These are phyloP conservation scores for Phytomonas sp. DNA, from an alignment of 208 protist species.

Conservation along the genomic window DNA sequence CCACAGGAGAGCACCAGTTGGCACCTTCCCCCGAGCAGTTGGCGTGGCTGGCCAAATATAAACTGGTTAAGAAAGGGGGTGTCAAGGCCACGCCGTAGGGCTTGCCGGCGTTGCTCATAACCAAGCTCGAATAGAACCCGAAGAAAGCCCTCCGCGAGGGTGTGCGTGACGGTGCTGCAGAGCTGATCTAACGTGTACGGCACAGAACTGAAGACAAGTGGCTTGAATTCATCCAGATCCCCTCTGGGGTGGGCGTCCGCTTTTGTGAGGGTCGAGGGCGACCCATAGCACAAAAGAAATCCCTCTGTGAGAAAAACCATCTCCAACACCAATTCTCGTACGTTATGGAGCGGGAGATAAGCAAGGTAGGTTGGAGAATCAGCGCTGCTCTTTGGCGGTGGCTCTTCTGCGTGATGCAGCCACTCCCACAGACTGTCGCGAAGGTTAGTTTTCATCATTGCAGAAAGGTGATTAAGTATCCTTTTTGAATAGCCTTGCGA, in stretches of 20 bases:
- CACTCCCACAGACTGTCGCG: too few relatives aligned
- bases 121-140: constrained; percentile 55
- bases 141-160: constrained; percentile 28
- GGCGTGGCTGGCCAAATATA: constrained; percentile 64
- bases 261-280: constrained; percentile 40
- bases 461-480: too few relatives aligned
- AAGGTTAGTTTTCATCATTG: too few relatives aligned
- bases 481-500: too few relatives aligned
- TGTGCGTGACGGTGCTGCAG: constrained; percentile 29
- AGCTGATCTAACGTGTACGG: constrained; percentile 61
- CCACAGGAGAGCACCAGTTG: constrained; percentile 45
- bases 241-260: constrained; percentile 38
- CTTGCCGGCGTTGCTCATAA: constrained; percentile 41
- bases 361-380: constrained; percentile 50
- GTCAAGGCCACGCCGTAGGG: constrained; percentile 46
- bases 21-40: constrained; percentile 68
- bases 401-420: neutral
- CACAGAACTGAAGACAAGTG: constrained; percentile 45
- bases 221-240: constrained; percentile 66
- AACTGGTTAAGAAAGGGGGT: constrained; percentile 68
- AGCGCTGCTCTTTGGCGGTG: constrained; percentile 1
- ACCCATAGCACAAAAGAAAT: constrained; percentile 59
- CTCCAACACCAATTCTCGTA: constrained; percentile 59
- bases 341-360: constrained; percentile 76
- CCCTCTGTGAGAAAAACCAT: constrained; percentile 30